Percentiles rank a stretch among this genome's conserved stretches.
Evolutionary conservation across 306 rosid species (phyloP).

Genomic region (Spatholobus suberectus): DNA sequence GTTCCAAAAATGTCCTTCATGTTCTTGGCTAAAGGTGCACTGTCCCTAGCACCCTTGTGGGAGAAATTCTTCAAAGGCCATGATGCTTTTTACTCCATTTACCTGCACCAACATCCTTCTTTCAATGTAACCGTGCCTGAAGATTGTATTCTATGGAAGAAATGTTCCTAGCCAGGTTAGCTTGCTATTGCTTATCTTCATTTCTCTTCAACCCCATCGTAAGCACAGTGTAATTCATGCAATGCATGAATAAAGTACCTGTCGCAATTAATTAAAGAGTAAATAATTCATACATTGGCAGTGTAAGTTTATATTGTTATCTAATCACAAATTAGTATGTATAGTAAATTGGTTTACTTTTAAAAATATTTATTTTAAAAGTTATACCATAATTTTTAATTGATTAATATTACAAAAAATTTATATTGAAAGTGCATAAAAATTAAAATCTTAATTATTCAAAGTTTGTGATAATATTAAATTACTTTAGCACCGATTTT

Average conservation of each 20-base stretch:
- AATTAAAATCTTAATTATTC: not conserved
- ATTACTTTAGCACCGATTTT: not conserved
- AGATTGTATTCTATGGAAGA: constrained; percentile 59
- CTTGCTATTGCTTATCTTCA: not conserved
- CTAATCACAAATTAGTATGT: too few species aligned
- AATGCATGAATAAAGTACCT: too few species aligned
- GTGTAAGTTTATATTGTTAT: too few species aligned
- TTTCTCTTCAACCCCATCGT: not conserved
- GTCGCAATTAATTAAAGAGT: not conserved
- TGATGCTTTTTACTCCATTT: constrained; percentile 55
- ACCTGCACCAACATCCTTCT: constrained; percentile 64
- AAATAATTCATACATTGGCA: too few species aligned
- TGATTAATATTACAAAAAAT: too few species aligned
- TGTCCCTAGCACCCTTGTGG: constrained; percentile 63
- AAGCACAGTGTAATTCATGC: not conserved
- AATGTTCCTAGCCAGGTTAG: constrained; percentile 70
- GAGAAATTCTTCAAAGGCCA: constrained; percentile 63
- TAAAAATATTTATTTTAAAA: not conserved
- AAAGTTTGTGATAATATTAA: not conserved
- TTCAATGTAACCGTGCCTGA: constrained; percentile 48
- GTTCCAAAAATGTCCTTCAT: constrained; percentile 68
- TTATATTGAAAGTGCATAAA: too few species aligned
- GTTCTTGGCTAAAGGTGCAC: constrained; percentile 62
- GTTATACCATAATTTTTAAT: not conserved
- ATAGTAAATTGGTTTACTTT: too few species aligned